Percentiles rank a stretch among this genome's conserved stretches.
Evolutionary conservation across 805 yeast genomes (phyloP).

Genomic region (Candida sanyiensis): DNA sequence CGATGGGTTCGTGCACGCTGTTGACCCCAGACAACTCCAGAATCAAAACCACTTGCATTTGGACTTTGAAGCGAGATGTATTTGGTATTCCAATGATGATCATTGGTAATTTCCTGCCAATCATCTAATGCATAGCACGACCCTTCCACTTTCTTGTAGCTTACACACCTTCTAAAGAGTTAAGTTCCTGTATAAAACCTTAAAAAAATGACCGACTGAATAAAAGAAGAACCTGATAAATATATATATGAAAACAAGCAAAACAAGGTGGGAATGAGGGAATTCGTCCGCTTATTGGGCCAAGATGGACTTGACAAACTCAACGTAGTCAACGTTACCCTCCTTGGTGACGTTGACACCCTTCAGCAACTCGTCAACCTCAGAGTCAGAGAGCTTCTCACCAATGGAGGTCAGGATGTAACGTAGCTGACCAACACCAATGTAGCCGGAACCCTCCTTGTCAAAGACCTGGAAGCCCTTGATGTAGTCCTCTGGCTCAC

Average conservation of each 20-base stretch:
- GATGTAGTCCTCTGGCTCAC: constrained; percentile 83
- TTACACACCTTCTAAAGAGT: too few relatives aligned
- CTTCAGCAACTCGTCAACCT: constrained; percentile 92
- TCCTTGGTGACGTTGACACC: constrained; percentile 92
- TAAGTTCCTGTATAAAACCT: constrained; percentile 1
- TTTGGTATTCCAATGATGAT: constrained; percentile 98
- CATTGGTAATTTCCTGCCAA: constrained; percentile 87
- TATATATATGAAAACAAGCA: constrained; percentile 1
- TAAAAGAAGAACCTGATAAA: not conserved
- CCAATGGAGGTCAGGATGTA: constrained; percentile 95
- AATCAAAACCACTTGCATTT: constrained; percentile 74
- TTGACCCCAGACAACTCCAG: constrained; percentile 49
- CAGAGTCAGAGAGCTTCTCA: constrained; percentile 83
- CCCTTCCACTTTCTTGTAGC: too few relatives aligned
- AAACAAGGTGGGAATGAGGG: not conserved
- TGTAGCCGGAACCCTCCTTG: constrained; percentile 90
- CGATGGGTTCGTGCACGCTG: constrained; percentile 82
- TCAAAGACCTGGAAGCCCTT: constrained; percentile 97
- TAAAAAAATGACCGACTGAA: constrained; percentile 1
- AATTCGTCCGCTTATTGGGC: constrained; percentile 84
- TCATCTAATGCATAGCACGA: constrained; percentile 41
- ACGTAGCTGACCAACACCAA: constrained; percentile 94
- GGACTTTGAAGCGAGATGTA: constrained; percentile 93
- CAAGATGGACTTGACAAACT: constrained; percentile 87
- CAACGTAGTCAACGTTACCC: constrained; percentile 91